Base-by-base conservation (phyloP, 2,329 filamentous ascomycete species). In the Cordyceps cateniannulata region DNA sequence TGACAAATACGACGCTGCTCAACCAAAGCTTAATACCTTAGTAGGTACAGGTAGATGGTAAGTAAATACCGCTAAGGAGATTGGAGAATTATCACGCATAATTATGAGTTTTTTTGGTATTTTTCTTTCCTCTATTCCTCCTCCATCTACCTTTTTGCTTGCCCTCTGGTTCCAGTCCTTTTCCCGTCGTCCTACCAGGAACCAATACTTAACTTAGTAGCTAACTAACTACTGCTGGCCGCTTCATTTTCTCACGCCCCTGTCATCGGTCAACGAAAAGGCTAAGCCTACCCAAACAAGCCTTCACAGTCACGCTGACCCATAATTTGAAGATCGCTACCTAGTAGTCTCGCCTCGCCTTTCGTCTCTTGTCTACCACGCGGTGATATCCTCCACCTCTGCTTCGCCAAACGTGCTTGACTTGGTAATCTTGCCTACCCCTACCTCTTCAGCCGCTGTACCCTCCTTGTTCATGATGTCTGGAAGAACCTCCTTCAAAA, bases 361-460 rank as follows among this genome's bases (percentile, higher is more conserved):
- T 48, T 27, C 16, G 14, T 27, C 32, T 40, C 2, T 10, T 53
- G 22, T 38, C 48, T 59, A 97, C 93, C 93, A 97, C 24, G 91
- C 92, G 38, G 92, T 96, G 67, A 97, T 96, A 71, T 98, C 95
- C 63, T 93, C 93, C 22, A 97, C 91, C 75, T 98, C 95, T 1
- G 91, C 93, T 76, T 98, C 93, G 18, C 93, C 93, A 78, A 97
- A 96, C 0, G 90, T 95, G 75, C 92, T 96, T 60, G 84, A 92
- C 79, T 96, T 96, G 20, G 85, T 91, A 64, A 93, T 74, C 67
- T 84, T 77, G 18, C 85, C 86, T 7, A 85, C 79, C 62, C 80
- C 77, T 64, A 79, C 72, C 64, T 77, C 79, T 63, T 78, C 79
- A 61, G 76, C 76, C 25, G 76, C 78, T 3, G 74, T 75, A 2